These are phyloP conservation scores for Ceratobasidium sp. DNA, from an alignment of 1,284 basidiomycete species.

Conservation along the genomic window DNA sequence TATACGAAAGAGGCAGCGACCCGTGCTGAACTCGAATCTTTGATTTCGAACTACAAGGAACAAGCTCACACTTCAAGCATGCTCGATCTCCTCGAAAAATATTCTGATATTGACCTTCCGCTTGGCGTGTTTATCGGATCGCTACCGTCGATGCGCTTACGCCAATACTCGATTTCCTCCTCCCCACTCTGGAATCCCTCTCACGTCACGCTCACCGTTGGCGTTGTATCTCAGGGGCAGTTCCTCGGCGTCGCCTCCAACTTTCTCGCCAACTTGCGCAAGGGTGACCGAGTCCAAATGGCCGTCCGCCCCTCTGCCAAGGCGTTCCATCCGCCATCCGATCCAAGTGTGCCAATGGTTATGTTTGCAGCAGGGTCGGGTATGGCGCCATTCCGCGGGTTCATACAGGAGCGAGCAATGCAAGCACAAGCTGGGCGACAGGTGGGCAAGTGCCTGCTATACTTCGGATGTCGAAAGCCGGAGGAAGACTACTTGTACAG, in stretches of 20 bases:
- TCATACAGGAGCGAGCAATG: slow-evolving; percentile 61
- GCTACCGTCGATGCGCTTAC: slow-evolving; percentile 59
- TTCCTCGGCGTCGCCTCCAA: slow-evolving; percentile 61
- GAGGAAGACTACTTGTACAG: slow-evolving; percentile 57
- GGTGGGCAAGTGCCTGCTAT: slow-evolving; percentile 56
- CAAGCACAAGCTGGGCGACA: slow-evolving; percentile 58
- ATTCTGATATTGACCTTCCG: slow-evolving; percentile 54
- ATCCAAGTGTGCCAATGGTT: slow-evolving; percentile 56
- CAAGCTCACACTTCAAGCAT: slow-evolving; percentile 54
- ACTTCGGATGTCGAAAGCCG: slow-evolving; percentile 60
- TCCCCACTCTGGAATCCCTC: slow-evolving; percentile 58
- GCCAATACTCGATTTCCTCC: slow-evolving; percentile 63
- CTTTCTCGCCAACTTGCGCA: slow-evolving; percentile 55
- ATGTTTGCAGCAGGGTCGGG: slow-evolving; percentile 62
- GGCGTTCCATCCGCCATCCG: slow-evolving; percentile 59
- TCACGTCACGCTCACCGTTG: slow-evolving; percentile 58
- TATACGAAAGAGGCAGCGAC: slow-evolving; percentile 39
- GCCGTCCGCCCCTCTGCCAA: slow-evolving; percentile 55
- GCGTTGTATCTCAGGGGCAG: slow-evolving; percentile 52
- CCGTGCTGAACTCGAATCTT: slow-evolving; percentile 46
- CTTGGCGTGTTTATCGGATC: slow-evolving; percentile 55
- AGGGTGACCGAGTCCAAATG: slow-evolving; percentile 58
- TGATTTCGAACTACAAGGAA: slow-evolving; percentile 50
- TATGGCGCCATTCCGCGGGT: slow-evolving; percentile 62
- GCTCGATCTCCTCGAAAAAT: slow-evolving; percentile 56